Evolutionary conservation across 768 basidiomycete species (phyloP).

Genomic region (Lentinula guzmanii): DNA sequence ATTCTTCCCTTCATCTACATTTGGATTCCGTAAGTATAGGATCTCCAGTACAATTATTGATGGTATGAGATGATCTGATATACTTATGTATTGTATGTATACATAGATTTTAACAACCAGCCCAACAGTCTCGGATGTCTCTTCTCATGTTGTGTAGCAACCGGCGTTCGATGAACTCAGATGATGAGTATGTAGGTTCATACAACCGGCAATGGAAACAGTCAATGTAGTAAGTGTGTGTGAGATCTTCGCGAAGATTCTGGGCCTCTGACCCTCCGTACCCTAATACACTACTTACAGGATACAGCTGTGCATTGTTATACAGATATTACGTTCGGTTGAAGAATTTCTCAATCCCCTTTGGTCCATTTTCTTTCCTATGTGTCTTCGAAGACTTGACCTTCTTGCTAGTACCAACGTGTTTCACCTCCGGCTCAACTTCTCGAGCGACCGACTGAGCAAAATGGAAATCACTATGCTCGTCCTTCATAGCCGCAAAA

Average conservation of each 20-base stretch:
- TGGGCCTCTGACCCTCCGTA: background rate
- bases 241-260: background rate
- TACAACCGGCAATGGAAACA: no score
- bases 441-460: conserved; percentile 68
- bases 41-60: background rate
- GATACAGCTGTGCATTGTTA: background rate
- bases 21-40: conserved; percentile 1
- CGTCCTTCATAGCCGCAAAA: conserved; percentile 43
- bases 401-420: conserved; percentile 13
- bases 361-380: conserved; percentile 19
- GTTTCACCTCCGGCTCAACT: conserved; percentile 13
- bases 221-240: no score
- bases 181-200: no score
- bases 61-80: background rate
- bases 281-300: no score
- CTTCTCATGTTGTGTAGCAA: background rate
- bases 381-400: conserved; percentile 19
- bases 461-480: conserved; percentile 89
- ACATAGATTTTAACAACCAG: background rate
- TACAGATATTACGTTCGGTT: conserved; percentile 18
- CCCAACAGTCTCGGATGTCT: no score
- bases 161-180: background rate
- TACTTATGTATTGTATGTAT: background rate
- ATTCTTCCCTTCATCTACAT: conserved; percentile 10
- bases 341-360: conserved; percentile 37